A percentile compares a stretch with the other conserved stretches of the same genome.
phyloP scores from a whole-genome alignment of 2,329 filamentous ascomycete genomes.

The Sordariomycetes sp. region DNA sequence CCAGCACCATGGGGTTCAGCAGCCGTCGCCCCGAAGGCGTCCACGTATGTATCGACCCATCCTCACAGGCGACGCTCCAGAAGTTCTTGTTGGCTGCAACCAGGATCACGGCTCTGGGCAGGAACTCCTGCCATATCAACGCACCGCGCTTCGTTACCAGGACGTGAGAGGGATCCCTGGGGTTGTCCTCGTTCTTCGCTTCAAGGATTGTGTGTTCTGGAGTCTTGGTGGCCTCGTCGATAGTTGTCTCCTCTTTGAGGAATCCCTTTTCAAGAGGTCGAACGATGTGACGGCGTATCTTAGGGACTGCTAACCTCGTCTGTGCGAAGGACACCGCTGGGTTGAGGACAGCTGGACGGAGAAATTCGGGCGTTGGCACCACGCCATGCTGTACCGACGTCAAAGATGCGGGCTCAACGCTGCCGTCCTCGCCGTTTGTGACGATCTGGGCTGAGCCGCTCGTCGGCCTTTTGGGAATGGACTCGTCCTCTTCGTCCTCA shows the following conservation, averaged over 20 bases:
- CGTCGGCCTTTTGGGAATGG: constrained; percentile 38
- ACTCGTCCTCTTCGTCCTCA: constrained; percentile 64
- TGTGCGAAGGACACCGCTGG: constrained; percentile 76
- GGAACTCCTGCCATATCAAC: constrained; percentile 85
- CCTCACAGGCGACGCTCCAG: constrained; percentile 90
- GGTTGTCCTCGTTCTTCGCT: constrained; percentile 72
- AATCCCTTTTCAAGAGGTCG: constrained; percentile 66
- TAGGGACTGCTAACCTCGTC: constrained; percentile 77
- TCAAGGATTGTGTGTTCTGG: constrained; percentile 73
- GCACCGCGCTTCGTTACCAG: constrained; percentile 73
- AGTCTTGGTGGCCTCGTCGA: constrained; percentile 53
- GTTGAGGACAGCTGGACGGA: constrained; percentile 80
- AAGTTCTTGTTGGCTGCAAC: constrained; percentile 85
- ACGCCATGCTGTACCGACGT: constrained; percentile 50
- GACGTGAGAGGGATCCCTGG: constrained; percentile 74
- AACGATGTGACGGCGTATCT: constrained; percentile 73
- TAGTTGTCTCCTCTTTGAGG: constrained; percentile 39
- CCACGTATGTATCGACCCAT: constrained; percentile 85
- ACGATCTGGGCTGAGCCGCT: constrained; percentile 68
- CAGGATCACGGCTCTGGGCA: constrained; percentile 79
- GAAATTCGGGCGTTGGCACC: constrained; percentile 67
- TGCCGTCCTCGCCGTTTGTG: constrained; percentile 64
- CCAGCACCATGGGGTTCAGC: constrained; percentile 75
- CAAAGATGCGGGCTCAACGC: constrained; percentile 61
- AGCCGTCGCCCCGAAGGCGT: constrained; percentile 82